Evolutionary conservation across 805 yeast genomes (phyloP).

Genomic region (Cyberlindnera galapagoensis): DNA sequence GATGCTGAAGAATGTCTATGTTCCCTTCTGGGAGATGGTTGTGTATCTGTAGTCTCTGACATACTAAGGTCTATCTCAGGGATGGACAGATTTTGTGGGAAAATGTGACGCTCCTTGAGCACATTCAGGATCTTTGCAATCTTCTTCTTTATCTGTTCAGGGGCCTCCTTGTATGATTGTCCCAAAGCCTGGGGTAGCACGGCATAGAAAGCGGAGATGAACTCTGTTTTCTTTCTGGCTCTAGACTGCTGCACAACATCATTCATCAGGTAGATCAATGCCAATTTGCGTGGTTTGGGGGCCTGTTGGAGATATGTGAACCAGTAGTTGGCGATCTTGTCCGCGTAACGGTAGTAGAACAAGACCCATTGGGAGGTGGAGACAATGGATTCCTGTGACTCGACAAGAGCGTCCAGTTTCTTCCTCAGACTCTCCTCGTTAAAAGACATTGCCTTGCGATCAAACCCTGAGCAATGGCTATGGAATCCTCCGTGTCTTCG

Average conservation of each 20-base stretch:
- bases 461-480: too few relatives aligned
- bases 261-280: slow-evolving; percentile 65
- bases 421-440: slow-evolving; percentile 41
- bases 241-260: slow-evolving; percentile 78
- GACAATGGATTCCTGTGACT: slow-evolving; percentile 68
- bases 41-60: neutral
- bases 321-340: slow-evolving; percentile 50
- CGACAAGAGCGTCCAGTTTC: slow-evolving; percentile 42
- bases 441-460: slow-evolving; percentile 37
- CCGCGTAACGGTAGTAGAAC: slow-evolving; percentile 57
- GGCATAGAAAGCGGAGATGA: slow-evolving; percentile 48
- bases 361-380: slow-evolving; percentile 69
- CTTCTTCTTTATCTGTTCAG: slow-evolving; percentile 25
- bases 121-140: slow-evolving; percentile 46
- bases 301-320: slow-evolving; percentile 28
- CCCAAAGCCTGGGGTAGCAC: slow-evolving; percentile 39
- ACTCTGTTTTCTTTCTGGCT: slow-evolving; percentile 52
- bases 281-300: slow-evolving; percentile 39
- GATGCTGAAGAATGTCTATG: neutral
- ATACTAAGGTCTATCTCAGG: slow-evolving; percentile 3
- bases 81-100: slow-evolving; percentile 17
- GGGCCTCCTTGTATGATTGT: slow-evolving; percentile 17
- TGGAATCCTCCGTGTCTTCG: too few relatives aligned
- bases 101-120: slow-evolving; percentile 51
- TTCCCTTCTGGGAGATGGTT: neutral